Conservation (phyloP, 2,329 filamentous ascomycete genomes). For the Lachnellula hyalina region DNA sequence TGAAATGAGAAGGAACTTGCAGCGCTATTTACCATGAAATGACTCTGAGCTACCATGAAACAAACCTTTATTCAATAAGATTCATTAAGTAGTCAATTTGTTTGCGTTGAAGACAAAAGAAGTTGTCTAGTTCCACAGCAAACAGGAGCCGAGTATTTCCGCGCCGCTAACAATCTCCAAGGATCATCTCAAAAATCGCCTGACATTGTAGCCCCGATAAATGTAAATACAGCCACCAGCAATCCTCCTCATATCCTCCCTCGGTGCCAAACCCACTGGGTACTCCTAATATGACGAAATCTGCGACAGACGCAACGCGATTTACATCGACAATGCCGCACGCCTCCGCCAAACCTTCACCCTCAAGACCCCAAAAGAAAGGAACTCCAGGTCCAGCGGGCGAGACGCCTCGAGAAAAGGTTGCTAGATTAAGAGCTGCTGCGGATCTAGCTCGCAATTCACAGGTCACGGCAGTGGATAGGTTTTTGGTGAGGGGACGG, state of each 20-base stretch:
- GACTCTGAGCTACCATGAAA: no score
- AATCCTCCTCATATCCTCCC: not conserved
- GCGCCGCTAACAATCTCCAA: conserved; percentile 4
- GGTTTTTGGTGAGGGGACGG: conserved; percentile 27
- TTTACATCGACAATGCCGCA: conserved; percentile 68
- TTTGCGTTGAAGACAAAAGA: not conserved
- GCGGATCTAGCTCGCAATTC: conserved; percentile 30
- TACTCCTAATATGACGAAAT: conserved; percentile 47
- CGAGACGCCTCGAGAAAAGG: conserved; percentile 34
- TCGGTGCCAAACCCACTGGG: not conserved
- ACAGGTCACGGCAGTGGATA: conserved; percentile 30
- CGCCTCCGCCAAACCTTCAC: conserved; percentile 56
- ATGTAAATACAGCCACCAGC: conserved; percentile 16
- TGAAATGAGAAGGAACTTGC: not conserved
- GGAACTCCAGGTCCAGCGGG: conserved; percentile 21
- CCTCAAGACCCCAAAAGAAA: conserved; percentile 22
- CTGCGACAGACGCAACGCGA: conserved; percentile 73
- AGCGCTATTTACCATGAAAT: no score
- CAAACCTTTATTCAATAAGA: no score
- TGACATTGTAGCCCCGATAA: conserved; percentile 3
- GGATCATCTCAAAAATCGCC: conserved; percentile 11
- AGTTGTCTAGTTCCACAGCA: not conserved
- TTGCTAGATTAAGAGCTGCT: conserved; percentile 32
- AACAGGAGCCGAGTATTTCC: conserved; percentile 1
- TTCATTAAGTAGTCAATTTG: no score